Percentiles rank a stretch among this genome's conserved stretches.
Evolutionary conservation across 176 grass and related monocot genomes (phyloP).

Genomic region (Musa acuminata): DNA sequence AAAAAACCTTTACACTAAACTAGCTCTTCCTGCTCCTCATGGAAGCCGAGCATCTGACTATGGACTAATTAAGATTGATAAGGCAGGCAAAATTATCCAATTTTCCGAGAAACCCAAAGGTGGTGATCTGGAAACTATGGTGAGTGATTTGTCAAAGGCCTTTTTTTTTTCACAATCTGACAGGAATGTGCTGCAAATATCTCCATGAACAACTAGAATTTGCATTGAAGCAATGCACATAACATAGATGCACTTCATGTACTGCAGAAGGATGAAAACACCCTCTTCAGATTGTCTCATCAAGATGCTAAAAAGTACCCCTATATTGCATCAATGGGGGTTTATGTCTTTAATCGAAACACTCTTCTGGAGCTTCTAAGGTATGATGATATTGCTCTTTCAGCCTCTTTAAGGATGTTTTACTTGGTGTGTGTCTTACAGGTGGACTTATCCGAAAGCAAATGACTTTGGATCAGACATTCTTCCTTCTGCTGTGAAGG

Average conservation of each 20-base stretch:
- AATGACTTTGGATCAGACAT: slow-evolving; percentile 66
- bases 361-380: slow-evolving; percentile 45
- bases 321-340: slow-evolving; percentile 75
- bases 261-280: slow-evolving; percentile 56
- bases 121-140: slow-evolving; percentile 62
- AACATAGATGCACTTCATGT: too few species aligned
- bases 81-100: slow-evolving; percentile 41
- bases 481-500: slow-evolving; percentile 45
- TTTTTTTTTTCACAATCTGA: neutral
- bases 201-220: neutral
- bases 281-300: slow-evolving; percentile 30
- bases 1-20: neutral
- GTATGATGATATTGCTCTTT: slow-evolving; percentile 17
- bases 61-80: slow-evolving; percentile 52
- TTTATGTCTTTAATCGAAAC: slow-evolving; percentile 71
- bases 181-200: neutral
- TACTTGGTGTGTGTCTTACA: neutral
- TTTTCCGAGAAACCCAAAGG: slow-evolving; percentile 62
- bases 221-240: too few species aligned
- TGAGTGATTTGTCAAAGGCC: slow-evolving; percentile 17
- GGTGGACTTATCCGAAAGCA: slow-evolving; percentile 44
- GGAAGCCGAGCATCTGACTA: slow-evolving; percentile 62
- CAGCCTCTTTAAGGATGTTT: neutral
- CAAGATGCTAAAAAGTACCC: slow-evolving; percentile 27
- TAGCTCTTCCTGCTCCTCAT: slow-evolving; percentile 22